Evolutionary conservation across 1,284 basidiomycete species (phyloP), one percentile per base, ranked within the genome.

Genomic region (Marasmius sp.): DNA sequence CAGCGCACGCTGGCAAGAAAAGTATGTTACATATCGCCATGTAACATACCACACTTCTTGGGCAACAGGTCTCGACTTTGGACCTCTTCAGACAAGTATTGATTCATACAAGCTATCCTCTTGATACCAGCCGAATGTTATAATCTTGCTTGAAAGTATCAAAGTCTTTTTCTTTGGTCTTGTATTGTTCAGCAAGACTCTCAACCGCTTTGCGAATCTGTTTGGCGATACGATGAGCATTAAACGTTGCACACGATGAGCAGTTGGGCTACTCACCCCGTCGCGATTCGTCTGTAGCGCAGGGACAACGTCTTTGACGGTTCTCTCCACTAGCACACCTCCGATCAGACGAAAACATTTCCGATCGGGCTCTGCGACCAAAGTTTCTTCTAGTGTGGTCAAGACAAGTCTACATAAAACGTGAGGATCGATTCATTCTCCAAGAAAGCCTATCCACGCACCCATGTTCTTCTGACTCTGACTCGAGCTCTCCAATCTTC

Each of bases 341-440:
- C 97, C 97, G 64, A 99, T 93, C 67, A 99, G 83, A 55, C 97
- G 89, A 78, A 98, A 99, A 77, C 97, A 99, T 77, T 94, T 95
- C 64, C 97, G 88, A 71, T 89, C 84, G 27, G 97, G 95, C 63
- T 97, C 93, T 62, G 85, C 84, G 37, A 80, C 82, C 48, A 92
- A 79, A 8, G 88, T 88, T 68, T 95, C 89, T 62, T 90, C 85
- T 34, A 99, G 79, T 1, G 97, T 98, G 1, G 85, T 85, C 51
- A 99, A 84, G 9, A 99, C 97, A 16, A 99, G 82, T 48, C 95
- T 98, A 68, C 54, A 57, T 11, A 53, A 61, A 62, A 12, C 39
- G 68, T 62, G 64, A 55, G 64, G 61, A 49, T 60, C 27, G 61
- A 34, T 16, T 20, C 48, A 41, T 57, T 22, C 41, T 53, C 34